phyloP scores from a whole-genome alignment of 768 basidiomycete genomes.

The Boletus bicolor region DNA sequence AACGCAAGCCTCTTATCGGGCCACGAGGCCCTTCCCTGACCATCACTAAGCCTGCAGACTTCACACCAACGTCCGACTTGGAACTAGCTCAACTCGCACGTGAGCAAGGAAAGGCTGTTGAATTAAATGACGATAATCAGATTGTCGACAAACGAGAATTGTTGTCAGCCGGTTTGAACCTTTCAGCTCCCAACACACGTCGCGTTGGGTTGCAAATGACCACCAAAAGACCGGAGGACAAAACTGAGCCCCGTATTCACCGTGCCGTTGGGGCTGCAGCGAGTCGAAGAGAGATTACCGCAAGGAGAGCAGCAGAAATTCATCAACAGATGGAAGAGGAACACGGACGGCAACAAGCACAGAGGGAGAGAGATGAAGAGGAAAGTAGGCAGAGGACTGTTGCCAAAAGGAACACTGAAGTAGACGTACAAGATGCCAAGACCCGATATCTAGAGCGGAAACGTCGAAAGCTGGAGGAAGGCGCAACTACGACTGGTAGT shows the following conservation, averaged over 20 bases:
- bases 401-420: slow-evolving; percentile 71
- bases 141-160: slow-evolving; percentile 95
- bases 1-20: slow-evolving; percentile 53
- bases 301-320: slow-evolving; percentile 76
- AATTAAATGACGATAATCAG: slow-evolving; percentile 95
- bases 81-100: slow-evolving; percentile 70
- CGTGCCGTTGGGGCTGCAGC: slow-evolving; percentile 86
- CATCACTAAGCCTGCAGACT: slow-evolving; percentile 68
- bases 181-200: slow-evolving; percentile 79
- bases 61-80: slow-evolving; percentile 62
- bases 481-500: neutral
- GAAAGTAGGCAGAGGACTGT: slow-evolving; percentile 66
- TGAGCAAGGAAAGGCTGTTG: slow-evolving; percentile 78
- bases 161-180: slow-evolving; percentile 87
- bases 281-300: slow-evolving; percentile 75
- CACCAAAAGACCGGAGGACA: slow-evolving; percentile 23
- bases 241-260: slow-evolving; percentile 46
- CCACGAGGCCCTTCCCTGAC: slow-evolving; percentile 66
- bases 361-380: slow-evolving; percentile 57
- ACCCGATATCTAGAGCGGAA: slow-evolving; percentile 79
- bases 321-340: slow-evolving; percentile 78
- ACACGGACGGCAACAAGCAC: slow-evolving; percentile 51
- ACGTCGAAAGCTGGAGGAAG: slow-evolving; percentile 64
- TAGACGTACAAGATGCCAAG: slow-evolving; percentile 68
- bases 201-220: slow-evolving; percentile 49